A percentile compares a stretch with the other conserved stretches of the same genome.
Evolutionary conservation across 2,329 filamentous ascomycete genomes (phyloP).

Genomic region (Elsinoe perseae): DNA sequence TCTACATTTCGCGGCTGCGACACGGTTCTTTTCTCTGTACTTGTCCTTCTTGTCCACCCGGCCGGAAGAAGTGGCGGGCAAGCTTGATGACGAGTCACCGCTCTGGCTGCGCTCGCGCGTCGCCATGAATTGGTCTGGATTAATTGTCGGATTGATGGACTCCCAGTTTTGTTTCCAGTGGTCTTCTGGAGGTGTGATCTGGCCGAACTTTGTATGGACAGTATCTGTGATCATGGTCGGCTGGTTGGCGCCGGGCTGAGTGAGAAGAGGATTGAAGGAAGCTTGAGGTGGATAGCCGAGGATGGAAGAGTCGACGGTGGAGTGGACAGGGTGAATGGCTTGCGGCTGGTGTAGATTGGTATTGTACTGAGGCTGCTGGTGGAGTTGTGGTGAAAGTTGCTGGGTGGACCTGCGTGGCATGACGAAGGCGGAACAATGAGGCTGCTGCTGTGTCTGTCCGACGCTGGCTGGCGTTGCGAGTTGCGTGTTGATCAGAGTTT

Average conservation of each 20-base stretch:
- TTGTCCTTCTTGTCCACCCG: slow-evolving; percentile 44
- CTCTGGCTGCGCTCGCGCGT: slow-evolving; percentile 5
- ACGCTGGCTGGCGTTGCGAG: slow-evolving; percentile 9
- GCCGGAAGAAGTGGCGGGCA: slow-evolving; percentile 10
- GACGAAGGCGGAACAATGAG: slow-evolving; percentile 2
- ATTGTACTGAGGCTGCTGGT: background rate
- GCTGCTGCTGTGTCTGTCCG: background rate
- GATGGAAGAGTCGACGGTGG: background rate
- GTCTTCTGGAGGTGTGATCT: slow-evolving; percentile 34
- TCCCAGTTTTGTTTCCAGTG: slow-evolving; percentile 21
- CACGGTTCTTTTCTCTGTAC: slow-evolving; percentile 62
- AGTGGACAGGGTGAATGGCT: background rate
- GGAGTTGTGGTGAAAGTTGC: background rate
- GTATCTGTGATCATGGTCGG: slow-evolving; percentile 7
- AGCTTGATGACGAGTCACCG: slow-evolving; percentile 1
- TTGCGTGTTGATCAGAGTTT: slow-evolving; percentile 10
- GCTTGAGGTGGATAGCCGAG: background rate
- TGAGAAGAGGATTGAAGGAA: background rate
- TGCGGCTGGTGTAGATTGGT: background rate
- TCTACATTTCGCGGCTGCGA: slow-evolving; percentile 66
- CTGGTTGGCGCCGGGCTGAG: background rate
- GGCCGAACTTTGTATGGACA: slow-evolving; percentile 22
- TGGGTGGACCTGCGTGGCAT: slow-evolving; percentile 2
- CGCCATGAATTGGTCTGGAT: slow-evolving; percentile 5
- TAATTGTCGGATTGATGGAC: background rate